Base-by-base conservation (phyloP, 352 stramenopile genomes). In the Pythium insidiosum region DNA sequence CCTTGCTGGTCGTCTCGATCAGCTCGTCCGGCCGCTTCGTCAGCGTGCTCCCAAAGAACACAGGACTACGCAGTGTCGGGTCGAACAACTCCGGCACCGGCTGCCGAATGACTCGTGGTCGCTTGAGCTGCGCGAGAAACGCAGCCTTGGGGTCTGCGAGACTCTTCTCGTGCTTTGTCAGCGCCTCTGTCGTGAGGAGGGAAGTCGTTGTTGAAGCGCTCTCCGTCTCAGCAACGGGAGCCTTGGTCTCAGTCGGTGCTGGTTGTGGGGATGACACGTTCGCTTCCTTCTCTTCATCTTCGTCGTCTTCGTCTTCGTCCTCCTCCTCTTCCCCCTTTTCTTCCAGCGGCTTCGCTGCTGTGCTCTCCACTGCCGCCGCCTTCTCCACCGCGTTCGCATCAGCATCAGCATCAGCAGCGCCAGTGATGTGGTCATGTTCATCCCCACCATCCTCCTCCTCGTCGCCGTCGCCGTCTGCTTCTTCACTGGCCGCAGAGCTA, bases 11-110 rank as follows among this genome's bases (percentile, higher is more conserved):
- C 21, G 43, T 56, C 28, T 68, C 60, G 2, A 61, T 58, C 12
- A 84, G 48, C 25, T 64, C 54, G 29, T 80, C 66, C 2, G 26
- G 56, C 4, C 63, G 50, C 15, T 71, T 80, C 28, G 73, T 55
- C 3, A 58, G 52, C 0, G 67, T 63, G 40, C 86, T 89, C 1
- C 79, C 75, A 44, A 92, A 92, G 50, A 87, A 89, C 4, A 85
- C 56, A 0, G 76, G 76, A 39, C 58, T 86, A 20, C 73, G 56
- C 6, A 50, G 58, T 2, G 58, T 41, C 9, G 68, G 35, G 34
- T 92, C 61, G 30, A 84, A 87, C 4, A 49, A 34, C 0, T 61
- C 25, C 5, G 73, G 69, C 12, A 84, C 37, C 0, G 26, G 25
- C 1, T 69, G 68, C 36, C 82, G 76, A 35, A 84, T 61, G 30